A percentile compares a stretch with the other conserved stretches of the same genome.
Evolutionary conservation across 2,329 filamentous ascomycete species (phyloP).

Genomic region (Cladosporium sp.): DNA sequence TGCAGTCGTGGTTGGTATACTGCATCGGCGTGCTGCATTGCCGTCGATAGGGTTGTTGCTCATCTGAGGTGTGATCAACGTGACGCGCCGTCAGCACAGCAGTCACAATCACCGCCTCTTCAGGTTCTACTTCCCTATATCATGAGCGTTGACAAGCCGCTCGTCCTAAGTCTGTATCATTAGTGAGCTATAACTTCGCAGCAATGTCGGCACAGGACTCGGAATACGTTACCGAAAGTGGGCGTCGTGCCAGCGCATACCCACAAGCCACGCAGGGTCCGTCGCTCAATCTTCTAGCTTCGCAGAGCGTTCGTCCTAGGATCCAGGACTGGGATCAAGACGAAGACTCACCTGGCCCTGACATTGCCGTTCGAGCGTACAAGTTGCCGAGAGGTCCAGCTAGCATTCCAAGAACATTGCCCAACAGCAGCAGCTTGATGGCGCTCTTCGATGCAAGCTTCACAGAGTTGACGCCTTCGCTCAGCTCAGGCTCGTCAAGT

Average conservation of each 20-base stretch:
- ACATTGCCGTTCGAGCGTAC: not conserved
- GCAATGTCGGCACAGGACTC: conserved; percentile 3
- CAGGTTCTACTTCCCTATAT: not conserved
- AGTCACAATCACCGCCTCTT: not conserved
- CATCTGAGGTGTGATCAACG: not conserved
- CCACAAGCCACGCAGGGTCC: conserved; percentile 2
- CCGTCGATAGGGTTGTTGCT: not conserved
- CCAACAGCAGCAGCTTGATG: not conserved
- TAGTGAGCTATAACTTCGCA: not conserved
- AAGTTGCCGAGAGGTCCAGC: not conserved
- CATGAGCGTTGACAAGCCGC: no score
- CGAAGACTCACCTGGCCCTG: not conserved
- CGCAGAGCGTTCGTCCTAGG: not conserved
- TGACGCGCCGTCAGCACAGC: not conserved
- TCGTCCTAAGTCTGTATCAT: no score
- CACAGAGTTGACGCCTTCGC: not conserved
- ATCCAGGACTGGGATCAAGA: not conserved
- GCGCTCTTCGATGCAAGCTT: not conserved
- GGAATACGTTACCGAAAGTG: conserved; percentile 10
- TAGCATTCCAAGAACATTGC: not conserved
- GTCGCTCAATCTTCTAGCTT: not conserved
- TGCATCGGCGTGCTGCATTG: not conserved
- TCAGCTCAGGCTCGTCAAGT: not conserved
- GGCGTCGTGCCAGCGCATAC: conserved; percentile 11
- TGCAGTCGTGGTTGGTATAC: not conserved